Base-by-base conservation (phyloP, 2,329 filamentous ascomycete species). In the Microsporum ferrugineum region DNA sequence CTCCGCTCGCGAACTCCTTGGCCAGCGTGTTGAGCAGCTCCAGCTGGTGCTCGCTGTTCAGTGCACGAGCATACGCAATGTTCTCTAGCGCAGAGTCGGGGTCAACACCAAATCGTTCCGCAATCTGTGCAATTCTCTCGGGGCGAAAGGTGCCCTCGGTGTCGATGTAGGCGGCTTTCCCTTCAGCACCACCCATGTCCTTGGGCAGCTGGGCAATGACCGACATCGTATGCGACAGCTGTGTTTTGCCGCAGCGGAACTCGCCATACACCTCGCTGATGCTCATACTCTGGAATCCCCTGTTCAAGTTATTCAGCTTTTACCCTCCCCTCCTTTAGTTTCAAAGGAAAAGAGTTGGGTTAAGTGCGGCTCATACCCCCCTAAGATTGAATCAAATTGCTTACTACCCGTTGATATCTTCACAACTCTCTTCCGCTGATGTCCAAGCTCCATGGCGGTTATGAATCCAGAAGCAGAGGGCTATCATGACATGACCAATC, bases 331-430 rank as follows among this genome's bases (percentile, higher is more conserved):
- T 45, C 7, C 10, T 47, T 23, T 47, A 17, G 23, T 10, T 47
- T 23, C n/a, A 17, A 34, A 45, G 38, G 6, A 36, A 14, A 27
- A 59, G 64, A 69, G 67, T 12, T n/a, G 12, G n/a, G 17, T 43
- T 36, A 17, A 17, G 17, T 17, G 17, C 17, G 34, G 34, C 2
- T 23, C 17, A 23, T 65, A 83, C 82, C 85, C 85, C 65, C 82
- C 82, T 3, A 88, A 78, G 62, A 86, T 84, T 14, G 79, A 72
- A 70, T 88, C 84, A 61, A 87, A 82, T 68, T 84, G 82, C 71
- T 86, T 86, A 72, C 84, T 87, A n/a, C 85, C 84, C 17, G 85
- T 88, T 29, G 83, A 85, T 59, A 88, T 84, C 65, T 80, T 82
- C 64, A 85, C 79, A 56, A 86, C 84, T 61, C 79, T 78, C 71